These are phyloP conservation scores for Cetradonia linearis DNA, from an alignment of 495 filamentous ascomycete genomes.

Conservation along the genomic window DNA sequence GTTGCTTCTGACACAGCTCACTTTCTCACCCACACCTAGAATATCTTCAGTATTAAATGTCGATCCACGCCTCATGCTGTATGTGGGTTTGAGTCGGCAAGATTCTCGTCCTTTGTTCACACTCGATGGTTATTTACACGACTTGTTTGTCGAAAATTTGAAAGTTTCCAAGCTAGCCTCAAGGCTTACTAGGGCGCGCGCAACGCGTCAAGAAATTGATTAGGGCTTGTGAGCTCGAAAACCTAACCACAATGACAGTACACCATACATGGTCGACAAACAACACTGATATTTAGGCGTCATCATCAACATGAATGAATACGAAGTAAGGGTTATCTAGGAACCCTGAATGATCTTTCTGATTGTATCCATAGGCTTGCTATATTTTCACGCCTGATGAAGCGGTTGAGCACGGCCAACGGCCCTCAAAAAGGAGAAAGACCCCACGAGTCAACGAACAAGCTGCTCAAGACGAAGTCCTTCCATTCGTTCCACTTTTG, in stretches of 20 bases:
- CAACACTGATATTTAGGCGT: neutral
- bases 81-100: neutral
- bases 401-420: constrained; percentile 26
- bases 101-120: neutral
- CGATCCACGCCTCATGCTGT: neutral
- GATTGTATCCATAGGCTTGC: constrained; percentile 42
- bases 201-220: neutral
- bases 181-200: neutral
- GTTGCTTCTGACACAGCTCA: neutral
- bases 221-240: neutral
- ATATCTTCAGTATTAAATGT: neutral
- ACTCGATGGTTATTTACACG: neutral
- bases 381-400: constrained; percentile 57
- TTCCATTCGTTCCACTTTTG: constrained; percentile 51
- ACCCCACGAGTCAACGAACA: constrained; percentile 31
- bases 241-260: neutral
- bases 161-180: neutral
- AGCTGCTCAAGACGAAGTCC: constrained; percentile 18
- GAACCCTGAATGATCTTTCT: neutral
- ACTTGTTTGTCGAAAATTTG: neutral
- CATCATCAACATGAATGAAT: constrained; percentile 6
- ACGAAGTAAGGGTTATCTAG: neutral
- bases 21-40: neutral
- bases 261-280: neutral
- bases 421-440: constrained; percentile 58